These are phyloP conservation scores for Plasmodium inui DNA, from an alignment of 169 alveolate species.

Conservation along the genomic window DNA sequence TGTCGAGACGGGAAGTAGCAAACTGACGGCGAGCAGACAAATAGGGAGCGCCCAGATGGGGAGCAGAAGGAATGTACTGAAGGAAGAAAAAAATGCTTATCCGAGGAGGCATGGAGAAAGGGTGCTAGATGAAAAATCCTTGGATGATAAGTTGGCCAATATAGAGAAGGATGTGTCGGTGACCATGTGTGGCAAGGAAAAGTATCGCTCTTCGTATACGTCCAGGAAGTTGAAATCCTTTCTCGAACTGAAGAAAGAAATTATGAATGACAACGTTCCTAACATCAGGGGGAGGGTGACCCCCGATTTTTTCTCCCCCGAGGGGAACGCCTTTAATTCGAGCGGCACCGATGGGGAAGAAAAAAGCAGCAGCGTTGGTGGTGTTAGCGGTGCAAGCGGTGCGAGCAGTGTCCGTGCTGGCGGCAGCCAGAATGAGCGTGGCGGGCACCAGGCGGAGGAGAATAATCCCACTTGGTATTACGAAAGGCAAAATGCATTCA, in stretches of 20 bases:
- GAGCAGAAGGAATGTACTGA: background rate
- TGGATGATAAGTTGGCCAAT: conserved; percentile 24
- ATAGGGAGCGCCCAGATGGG: too few species aligned
- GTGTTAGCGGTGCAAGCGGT: background rate
- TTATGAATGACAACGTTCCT: background rate
- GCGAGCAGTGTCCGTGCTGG: background rate
- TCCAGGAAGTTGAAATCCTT: conserved; percentile 13
- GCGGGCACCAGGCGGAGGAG: background rate
- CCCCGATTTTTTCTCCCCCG: conserved; percentile 50
- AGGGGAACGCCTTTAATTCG: background rate
- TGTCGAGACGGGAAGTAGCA: background rate
- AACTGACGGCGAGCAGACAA: too few species aligned
- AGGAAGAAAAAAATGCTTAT: background rate
- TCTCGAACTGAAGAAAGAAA: conserved; percentile 31
- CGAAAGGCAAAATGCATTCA: background rate
- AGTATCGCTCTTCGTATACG: background rate
- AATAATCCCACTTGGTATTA: background rate
- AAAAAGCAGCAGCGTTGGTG: background rate
- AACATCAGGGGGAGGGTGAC: conserved; percentile 30
- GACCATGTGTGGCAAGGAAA: background rate
- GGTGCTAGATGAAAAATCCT: conserved; percentile 10
- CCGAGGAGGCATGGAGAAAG: background rate
- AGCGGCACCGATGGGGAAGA: background rate
- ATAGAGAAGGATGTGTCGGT: background rate
- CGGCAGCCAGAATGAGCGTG: background rate